phyloP scores from a whole-genome alignment of 2,329 filamentous ascomycete species.

The Claviceps digitariae region DNA sequence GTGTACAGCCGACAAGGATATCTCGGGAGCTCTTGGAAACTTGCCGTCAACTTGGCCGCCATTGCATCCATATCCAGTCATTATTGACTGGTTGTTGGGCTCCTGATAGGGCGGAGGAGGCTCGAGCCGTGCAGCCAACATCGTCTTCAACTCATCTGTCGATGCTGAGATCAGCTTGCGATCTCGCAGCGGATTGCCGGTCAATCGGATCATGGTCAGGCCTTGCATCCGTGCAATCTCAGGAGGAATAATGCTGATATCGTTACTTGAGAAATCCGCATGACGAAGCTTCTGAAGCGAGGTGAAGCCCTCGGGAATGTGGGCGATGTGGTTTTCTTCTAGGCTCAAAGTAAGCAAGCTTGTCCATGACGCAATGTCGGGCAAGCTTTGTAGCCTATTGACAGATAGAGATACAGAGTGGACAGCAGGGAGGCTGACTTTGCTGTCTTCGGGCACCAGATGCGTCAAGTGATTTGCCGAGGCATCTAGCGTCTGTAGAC shows the following conservation, averaged over 20 bases:
- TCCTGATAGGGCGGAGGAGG: constrained; percentile 34
- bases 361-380: constrained; percentile 61
- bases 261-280: constrained; percentile 75
- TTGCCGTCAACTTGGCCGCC: constrained; percentile 20
- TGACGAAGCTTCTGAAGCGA: constrained; percentile 54
- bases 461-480: constrained; percentile 59
- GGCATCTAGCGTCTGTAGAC: constrained; percentile 64
- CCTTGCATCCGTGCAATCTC: constrained; percentile 68
- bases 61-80: constrained; percentile 10
- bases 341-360: constrained; percentile 60
- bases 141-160: constrained; percentile 68
- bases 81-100: constrained; percentile 9
- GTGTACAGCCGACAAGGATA: constrained; percentile 12
- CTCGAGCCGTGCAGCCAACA: constrained; percentile 52
- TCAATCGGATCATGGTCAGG: constrained; percentile 60
- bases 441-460: constrained; percentile 28
- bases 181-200: constrained; percentile 82
- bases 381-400: constrained; percentile 64
- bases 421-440: constrained; percentile 54
- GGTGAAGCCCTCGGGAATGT: constrained; percentile 65
- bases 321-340: constrained; percentile 67
- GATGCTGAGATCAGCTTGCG: constrained; percentile 72
- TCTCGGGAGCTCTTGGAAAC: neutral
- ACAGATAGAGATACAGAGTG: constrained; percentile 64
- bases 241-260: constrained; percentile 62